These are phyloP conservation scores for Thinopyrum elongatum DNA, from an alignment of 176 grass and related monocot species.

Conservation along the genomic window DNA sequence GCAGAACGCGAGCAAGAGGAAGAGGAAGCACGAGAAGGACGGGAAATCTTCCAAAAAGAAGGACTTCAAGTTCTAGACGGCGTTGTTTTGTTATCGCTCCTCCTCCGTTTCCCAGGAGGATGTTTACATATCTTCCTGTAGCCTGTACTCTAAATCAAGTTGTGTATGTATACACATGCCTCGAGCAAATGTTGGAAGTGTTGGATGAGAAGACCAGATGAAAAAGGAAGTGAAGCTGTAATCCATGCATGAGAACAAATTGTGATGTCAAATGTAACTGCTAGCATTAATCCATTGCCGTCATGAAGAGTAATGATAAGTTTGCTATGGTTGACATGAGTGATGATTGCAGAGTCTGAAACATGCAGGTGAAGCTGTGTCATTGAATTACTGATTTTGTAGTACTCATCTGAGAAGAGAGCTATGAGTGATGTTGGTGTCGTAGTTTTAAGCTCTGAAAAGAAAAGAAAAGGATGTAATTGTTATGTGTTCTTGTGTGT, in stretches of 20 bases:
- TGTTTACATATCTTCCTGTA: background rate
- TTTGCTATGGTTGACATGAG: no score
- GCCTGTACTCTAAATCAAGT: background rate
- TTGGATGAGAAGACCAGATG: background rate
- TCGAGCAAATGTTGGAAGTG: background rate
- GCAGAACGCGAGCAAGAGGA: slow-evolving; percentile 87
- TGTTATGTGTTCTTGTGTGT: no score
- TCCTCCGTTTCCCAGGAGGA: background rate
- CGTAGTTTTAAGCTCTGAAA: no score
- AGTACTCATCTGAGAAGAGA: no score
- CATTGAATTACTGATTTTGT: no score
- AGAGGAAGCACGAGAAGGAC: slow-evolving; percentile 52
- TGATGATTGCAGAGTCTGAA: background rate
- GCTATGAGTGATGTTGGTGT: no score
- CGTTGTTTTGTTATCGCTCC: no score
- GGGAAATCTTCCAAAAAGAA: slow-evolving; percentile 83
- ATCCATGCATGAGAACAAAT: background rate
- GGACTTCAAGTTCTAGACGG: slow-evolving; percentile 89
- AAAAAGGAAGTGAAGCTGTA: background rate
- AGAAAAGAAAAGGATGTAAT: no score
- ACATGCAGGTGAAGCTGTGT: no score
- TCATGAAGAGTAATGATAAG: no score
- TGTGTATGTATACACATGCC: background rate
- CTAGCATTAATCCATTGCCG: background rate
- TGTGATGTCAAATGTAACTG: background rate